A percentile compares a stretch with the other conserved stretches of the same genome.
Evolutionary conservation across 1,284 basidiomycete species (phyloP).

Genomic region (Heterobasidion parviporum): DNA sequence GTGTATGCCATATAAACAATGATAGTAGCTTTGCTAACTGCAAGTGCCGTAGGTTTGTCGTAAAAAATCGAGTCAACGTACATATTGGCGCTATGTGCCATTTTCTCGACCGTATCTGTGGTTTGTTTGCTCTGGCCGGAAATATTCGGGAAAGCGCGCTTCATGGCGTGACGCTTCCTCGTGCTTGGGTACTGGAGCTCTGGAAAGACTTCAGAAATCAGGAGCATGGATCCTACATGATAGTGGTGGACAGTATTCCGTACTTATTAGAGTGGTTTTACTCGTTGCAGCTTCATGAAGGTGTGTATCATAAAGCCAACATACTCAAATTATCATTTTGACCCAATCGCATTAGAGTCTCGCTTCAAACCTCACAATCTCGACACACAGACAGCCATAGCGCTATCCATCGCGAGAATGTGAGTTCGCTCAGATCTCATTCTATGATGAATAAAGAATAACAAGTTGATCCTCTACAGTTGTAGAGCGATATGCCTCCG

Average conservation of each 20-base stretch:
- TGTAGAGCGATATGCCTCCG: background rate
- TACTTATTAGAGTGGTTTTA: background rate
- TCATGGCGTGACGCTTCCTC: constrained; percentile 8
- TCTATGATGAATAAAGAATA: background rate
- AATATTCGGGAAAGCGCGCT: background rate
- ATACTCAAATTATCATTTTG: background rate
- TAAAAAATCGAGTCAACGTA: background rate
- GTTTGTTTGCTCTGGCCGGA: constrained; percentile 6
- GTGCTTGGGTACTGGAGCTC: constrained; percentile 8
- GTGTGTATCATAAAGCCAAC: background rate
- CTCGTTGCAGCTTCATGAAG: background rate
- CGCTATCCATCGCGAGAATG: background rate
- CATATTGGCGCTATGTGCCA: constrained; percentile 6
- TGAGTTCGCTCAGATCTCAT: background rate
- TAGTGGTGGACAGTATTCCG: background rate
- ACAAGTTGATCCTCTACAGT: background rate
- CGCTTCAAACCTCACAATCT: background rate
- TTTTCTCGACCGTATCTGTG: constrained; percentile 5
- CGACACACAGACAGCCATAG: background rate
- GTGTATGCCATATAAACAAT: background rate
- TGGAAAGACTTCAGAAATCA: background rate
- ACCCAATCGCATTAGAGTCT: background rate
- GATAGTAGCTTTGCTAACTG: background rate
- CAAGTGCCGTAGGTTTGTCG: background rate
- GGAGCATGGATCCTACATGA: background rate